Percentiles rank a stretch among this genome's conserved stretches.
Evolutionary conservation across 306 rosid species (phyloP).

Genomic region (Morella rubra): DNA sequence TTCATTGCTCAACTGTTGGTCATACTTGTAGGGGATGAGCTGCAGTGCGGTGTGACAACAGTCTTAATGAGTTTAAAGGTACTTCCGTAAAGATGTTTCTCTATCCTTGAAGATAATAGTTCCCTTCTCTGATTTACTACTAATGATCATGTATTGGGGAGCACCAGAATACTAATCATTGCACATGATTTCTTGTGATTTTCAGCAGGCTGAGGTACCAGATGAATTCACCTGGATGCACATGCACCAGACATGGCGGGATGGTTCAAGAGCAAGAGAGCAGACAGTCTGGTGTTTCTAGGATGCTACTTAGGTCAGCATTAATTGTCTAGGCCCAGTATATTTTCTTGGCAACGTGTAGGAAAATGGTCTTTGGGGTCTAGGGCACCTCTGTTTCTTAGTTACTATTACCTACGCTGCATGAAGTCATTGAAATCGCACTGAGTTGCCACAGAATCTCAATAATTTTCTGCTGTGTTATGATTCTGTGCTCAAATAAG

Average conservation of each 20-base stretch:
- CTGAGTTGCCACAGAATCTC: not conserved
- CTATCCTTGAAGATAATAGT: not conserved
- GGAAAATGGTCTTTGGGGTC: not conserved
- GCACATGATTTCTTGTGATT: slow-evolving; percentile 16
- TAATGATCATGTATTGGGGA: not conserved
- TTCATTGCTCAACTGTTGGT: slow-evolving; percentile 18
- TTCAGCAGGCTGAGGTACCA: slow-evolving; percentile 46
- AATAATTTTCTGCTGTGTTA: not conserved
- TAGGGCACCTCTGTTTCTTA: not conserved
- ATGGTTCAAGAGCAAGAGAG: slow-evolving; percentile 38
- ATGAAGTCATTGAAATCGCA: not conserved
- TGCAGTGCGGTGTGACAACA: slow-evolving; percentile 53
- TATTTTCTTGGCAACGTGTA: not conserved
- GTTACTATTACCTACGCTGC: not conserved
- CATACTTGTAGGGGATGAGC: slow-evolving; percentile 38
- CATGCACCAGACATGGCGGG: slow-evolving; percentile 75
- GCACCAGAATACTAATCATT: slow-evolving; percentile 10
- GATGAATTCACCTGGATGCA: slow-evolving; percentile 57
- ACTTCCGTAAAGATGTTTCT: not conserved
- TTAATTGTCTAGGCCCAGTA: not conserved
- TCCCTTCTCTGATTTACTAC: not conserved
- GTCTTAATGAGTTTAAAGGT: slow-evolving; percentile 65
- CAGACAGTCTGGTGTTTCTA: slow-evolving; percentile 45
- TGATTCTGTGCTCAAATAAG: not conserved
- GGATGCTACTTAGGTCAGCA: slow-evolving; percentile 23